These are phyloP conservation scores for Tylopilus intermedius DNA, from an alignment of 768 basidiomycete species.

Conservation along the genomic window DNA sequence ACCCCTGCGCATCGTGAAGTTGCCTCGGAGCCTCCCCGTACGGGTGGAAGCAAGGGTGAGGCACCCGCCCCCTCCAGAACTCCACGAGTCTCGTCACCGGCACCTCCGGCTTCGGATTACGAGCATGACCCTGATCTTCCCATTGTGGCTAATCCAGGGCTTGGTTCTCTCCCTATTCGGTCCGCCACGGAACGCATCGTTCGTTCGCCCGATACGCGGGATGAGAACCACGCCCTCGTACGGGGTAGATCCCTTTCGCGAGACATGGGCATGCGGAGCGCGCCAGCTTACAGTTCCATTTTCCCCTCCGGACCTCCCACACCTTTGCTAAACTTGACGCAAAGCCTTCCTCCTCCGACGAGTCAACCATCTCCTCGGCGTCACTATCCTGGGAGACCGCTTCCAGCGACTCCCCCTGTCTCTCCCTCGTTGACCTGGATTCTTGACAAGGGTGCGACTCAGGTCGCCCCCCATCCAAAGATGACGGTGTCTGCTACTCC, in stretches of 20 bases:
- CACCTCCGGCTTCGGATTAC: constrained; percentile 14
- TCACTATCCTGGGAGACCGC: constrained; percentile 31
- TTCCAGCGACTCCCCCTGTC: constrained; percentile 30
- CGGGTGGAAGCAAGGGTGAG: constrained; percentile 12
- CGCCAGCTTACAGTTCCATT: constrained; percentile 31
- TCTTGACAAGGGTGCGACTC: constrained; percentile 26
- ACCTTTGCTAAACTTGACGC: constrained; percentile 21
- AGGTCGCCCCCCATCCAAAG: constrained; percentile 14
- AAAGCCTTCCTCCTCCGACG: constrained; percentile 21
- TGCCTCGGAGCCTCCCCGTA: constrained; percentile 22
- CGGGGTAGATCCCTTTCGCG: constrained; percentile 32
- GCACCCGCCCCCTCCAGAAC: constrained; percentile 14
- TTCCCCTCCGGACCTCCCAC: constrained; percentile 33
- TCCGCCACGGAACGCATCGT: constrained; percentile 32
- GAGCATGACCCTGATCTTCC: constrained; percentile 29
- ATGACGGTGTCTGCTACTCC: constrained; percentile 16
- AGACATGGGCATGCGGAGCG: constrained; percentile 30
- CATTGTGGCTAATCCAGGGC: constrained; percentile 12
- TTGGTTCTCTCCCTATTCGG: constrained; percentile 23
- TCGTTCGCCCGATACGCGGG: constrained; percentile 24
- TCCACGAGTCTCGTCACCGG: constrained; percentile 25
- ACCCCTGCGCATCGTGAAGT: constrained; percentile 18
- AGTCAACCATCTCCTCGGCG: constrained; percentile 27
- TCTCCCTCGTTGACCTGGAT: constrained; percentile 33
- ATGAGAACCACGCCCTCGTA: constrained; percentile 26